A percentile compares a stretch with the other conserved stretches of the same genome.
Conservation (phyloP, 108 stramenopile genomes). For the Nitzschia sp. region DNA sequence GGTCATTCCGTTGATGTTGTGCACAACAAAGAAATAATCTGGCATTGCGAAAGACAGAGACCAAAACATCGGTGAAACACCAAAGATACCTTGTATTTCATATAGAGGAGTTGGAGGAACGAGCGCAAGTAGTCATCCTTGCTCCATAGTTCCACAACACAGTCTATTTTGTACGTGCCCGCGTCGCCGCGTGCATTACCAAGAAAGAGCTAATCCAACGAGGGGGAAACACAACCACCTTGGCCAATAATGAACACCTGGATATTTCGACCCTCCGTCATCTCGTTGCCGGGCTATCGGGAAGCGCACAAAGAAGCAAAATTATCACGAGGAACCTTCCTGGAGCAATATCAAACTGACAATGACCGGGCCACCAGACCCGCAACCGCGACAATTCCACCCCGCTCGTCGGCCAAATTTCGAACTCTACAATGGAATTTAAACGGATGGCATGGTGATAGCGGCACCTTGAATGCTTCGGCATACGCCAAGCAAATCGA, state of each 20-base stretch:
- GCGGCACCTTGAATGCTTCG: constrained; percentile 2
- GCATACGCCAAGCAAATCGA: constrained; percentile 6
- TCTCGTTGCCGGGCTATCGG: constrained; percentile 10
- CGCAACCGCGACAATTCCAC: background rate
- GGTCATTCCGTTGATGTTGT: too few species aligned
- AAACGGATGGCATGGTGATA: constrained; percentile 9
- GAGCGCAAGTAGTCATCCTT: too few species aligned
- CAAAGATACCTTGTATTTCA: too few species aligned
- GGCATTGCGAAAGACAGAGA: too few species aligned
- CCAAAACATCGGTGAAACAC: too few species aligned
- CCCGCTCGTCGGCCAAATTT: constrained; percentile 8
- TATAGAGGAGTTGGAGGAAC: too few species aligned
- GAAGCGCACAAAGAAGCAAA: background rate
- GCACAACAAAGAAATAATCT: too few species aligned
- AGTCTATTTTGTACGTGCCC: too few species aligned
- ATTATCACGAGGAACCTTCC: background rate
- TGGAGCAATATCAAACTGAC: constrained; percentile 14
- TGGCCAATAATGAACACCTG: background rate
- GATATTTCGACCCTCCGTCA: constrained; percentile 17
- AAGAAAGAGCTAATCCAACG: too few species aligned
- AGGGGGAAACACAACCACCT: too few species aligned
- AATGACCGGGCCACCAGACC: constrained; percentile 14
- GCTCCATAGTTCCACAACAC: too few species aligned
- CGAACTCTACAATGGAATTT: constrained; percentile 30
- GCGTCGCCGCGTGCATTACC: too few species aligned